phyloP scores from a whole-genome alignment of 2,329 filamentous ascomycete species.

The Hyphodiscus sp. region DNA sequence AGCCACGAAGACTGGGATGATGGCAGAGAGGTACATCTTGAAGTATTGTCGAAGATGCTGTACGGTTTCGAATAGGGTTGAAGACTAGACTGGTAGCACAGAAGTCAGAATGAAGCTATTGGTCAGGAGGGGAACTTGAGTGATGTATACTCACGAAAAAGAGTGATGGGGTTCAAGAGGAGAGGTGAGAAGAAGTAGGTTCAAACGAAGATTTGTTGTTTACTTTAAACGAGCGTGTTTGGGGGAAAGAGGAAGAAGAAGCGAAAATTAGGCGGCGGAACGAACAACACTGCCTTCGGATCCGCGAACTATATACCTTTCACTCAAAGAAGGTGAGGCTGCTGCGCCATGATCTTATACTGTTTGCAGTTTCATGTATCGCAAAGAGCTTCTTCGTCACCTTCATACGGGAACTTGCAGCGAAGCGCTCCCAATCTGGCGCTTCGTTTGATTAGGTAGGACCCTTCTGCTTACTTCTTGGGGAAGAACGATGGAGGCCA shows the following conservation, averaged over 20 bases:
- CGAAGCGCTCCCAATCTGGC: neutral
- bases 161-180: neutral
- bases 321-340: neutral
- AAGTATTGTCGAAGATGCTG: too few relatives aligned
- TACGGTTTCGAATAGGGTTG: too few relatives aligned
- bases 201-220: neutral
- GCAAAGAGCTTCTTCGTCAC: neutral
- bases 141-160: neutral
- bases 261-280: neutral
- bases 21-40: conserved; percentile 6
- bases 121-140: neutral
- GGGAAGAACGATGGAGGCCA: neutral
- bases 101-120: neutral
- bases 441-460: neutral
- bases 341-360: neutral
- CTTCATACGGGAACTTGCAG: neutral
- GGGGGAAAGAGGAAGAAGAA: neutral
- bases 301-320: neutral
- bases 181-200: neutral
- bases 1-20: neutral
- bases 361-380: neutral
- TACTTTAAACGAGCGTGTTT: neutral
- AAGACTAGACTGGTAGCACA: neutral
- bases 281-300: neutral
- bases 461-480: neutral